phyloP scores from a whole-genome alignment of 192 early-diverging fungal genomes.

The Linnemannia zychae region DNA sequence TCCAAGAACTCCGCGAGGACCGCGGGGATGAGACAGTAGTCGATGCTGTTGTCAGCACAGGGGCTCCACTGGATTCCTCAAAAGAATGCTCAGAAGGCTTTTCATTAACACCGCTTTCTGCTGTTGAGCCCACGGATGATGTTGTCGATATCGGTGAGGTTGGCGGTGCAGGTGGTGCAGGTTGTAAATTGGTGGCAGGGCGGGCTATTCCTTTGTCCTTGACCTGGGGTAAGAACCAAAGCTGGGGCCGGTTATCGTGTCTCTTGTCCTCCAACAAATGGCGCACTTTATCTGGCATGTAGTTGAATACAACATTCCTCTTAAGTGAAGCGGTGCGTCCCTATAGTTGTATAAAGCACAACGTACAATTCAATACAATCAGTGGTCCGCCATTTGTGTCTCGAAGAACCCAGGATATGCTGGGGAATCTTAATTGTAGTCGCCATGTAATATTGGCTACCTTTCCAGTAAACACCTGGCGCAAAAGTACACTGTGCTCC shows the following conservation, averaged over 20 bases:
- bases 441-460: not conserved
- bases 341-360: not conserved
- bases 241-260: conserved; percentile 45
- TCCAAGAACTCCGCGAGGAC: conserved; percentile 33
- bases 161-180: not conserved
- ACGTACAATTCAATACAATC: not conserved
- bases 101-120: too few relatives aligned
- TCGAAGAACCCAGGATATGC: too few relatives aligned
- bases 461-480: conserved; percentile 51
- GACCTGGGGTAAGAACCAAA: conserved; percentile 42
- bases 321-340: conserved; percentile 46
- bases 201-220: conserved; percentile 33
- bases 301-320: conserved; percentile 47
- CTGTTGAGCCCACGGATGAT: not conserved
- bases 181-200: conserved; percentile 7
- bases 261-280: conserved; percentile 44
- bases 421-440: too few relatives aligned
- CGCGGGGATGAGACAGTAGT: conserved; percentile 22
- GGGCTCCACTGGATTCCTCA: not conserved
- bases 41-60: not conserved
- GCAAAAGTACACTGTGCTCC: conserved; percentile 31
- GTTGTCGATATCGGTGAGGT: not conserved
- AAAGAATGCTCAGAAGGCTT: not conserved
- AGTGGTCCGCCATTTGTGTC: not conserved
- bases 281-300: conserved; percentile 53